Conservation (phyloP, 2,329 filamentous ascomycete genomes). For the Alternaria rosae region DNA sequence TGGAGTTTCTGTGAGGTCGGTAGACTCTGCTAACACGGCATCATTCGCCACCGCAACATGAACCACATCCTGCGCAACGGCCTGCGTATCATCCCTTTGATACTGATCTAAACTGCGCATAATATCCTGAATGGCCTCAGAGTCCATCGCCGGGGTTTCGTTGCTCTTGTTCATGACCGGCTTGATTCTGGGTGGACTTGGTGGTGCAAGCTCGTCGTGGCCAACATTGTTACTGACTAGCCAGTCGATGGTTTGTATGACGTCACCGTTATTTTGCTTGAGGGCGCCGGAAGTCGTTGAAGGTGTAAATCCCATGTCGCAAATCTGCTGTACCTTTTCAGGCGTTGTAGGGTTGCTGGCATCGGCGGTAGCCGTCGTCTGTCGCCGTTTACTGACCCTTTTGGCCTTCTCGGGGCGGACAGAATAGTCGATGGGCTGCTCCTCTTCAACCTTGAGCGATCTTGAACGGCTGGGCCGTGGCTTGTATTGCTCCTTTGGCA, state of each 20-base stretch:
- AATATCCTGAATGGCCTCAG: slow-evolving; percentile 9
- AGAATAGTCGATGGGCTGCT: slow-evolving; percentile 41
- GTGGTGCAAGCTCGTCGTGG: slow-evolving; percentile 41
- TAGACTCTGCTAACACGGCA: background rate
- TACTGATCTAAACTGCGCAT: slow-evolving; percentile 14
- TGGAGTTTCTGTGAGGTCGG: background rate
- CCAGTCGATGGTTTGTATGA: slow-evolving; percentile 43
- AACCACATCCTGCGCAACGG: background rate
- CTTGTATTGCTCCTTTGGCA: slow-evolving; percentile 46
- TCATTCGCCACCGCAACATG: background rate
- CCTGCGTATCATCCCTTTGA: slow-evolving; percentile 1
- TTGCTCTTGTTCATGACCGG: background rate
- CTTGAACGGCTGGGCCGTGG: slow-evolving; percentile 48
- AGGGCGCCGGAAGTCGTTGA: slow-evolving; percentile 36
- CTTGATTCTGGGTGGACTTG: slow-evolving; percentile 19
- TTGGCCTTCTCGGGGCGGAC: slow-evolving; percentile 37
- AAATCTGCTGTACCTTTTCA: slow-evolving; percentile 41
- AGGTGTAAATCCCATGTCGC: slow-evolving; percentile 48
- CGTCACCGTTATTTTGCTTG: slow-evolving; percentile 36
- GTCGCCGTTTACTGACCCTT: slow-evolving; percentile 32
- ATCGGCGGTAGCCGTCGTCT: slow-evolving; percentile 23
- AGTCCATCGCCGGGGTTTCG: background rate
- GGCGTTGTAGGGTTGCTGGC: slow-evolving; percentile 29
- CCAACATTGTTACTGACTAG: slow-evolving; percentile 34
- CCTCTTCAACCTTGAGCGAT: slow-evolving; percentile 32